These are phyloP conservation scores for Mycena indigotica DNA, from an alignment of 768 basidiomycete species.

Conservation along the genomic window DNA sequence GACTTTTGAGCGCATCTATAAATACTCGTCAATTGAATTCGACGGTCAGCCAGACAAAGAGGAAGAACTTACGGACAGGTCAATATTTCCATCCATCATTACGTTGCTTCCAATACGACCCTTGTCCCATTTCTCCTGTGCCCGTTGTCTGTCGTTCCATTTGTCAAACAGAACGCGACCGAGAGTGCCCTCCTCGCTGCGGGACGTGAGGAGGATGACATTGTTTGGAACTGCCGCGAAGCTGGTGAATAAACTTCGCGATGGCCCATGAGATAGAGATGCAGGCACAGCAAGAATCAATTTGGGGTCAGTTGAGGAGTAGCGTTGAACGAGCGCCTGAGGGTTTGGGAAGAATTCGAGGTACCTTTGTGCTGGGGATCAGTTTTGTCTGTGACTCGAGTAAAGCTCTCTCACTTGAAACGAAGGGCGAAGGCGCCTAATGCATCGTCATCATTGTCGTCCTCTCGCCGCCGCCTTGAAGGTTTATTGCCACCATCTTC, in stretches of 20 bases:
- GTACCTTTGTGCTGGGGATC: constrained; percentile 55
- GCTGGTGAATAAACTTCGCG: constrained; percentile 80
- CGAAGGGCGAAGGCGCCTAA: constrained; percentile 83
- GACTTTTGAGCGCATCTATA: constrained; percentile 86
- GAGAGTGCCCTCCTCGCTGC: constrained; percentile 80
- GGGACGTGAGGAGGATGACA: constrained; percentile 81
- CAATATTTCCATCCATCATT: constrained; percentile 74
- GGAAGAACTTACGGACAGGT: constrained; percentile 56
- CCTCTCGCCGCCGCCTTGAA: constrained; percentile 59
- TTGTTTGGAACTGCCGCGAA: constrained; percentile 85
- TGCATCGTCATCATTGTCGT: constrained; percentile 80
- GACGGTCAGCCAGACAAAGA: not conserved
- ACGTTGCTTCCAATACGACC: constrained; percentile 87
- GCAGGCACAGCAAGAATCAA: constrained; percentile 92
- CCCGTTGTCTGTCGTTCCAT: constrained; percentile 85
- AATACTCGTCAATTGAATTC: not conserved
- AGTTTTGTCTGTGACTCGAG: not conserved
- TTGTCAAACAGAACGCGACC: constrained; percentile 76
- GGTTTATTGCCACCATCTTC: constrained; percentile 66
- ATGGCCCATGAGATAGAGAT: constrained; percentile 90
- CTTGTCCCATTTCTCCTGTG: constrained; percentile 83
- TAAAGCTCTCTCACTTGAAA: constrained; percentile 69
- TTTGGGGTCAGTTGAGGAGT: constrained; percentile 88
- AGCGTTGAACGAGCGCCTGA: constrained; percentile 74
- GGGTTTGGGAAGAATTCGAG: constrained; percentile 91